Evolutionary conservation across 2,329 filamentous ascomycete genomes (phyloP), one percentile per base, ranked within the genome.

Genomic region (Aspergillus persii): DNA sequence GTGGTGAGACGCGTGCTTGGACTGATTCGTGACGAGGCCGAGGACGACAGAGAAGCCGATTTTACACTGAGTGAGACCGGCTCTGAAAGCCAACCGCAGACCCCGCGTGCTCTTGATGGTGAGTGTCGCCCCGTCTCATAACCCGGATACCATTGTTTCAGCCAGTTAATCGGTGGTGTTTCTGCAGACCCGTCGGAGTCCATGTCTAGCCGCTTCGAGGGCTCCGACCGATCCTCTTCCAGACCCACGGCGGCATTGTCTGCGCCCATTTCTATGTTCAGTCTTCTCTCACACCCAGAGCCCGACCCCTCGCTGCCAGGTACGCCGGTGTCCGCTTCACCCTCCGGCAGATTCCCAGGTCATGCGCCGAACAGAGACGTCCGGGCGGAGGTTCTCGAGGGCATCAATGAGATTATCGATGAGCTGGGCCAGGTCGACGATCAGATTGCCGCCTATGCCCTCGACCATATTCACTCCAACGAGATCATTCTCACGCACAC

Each of bases 401-500:
- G 93, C 47, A 97, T 99, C 69, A 88, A 92, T 69, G 95, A 99
- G 74, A 92, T 99, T 61, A 90, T 96, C 75, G 95, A 99, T 71
- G 95, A 99, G 77, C 88, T 99, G 58, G 89, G 90, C 65, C 90
- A 94, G 71, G 92, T 92, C 7, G 95, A 97, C 72, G 92, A 96
- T 70, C 92, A 96, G 76, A 96, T 99, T 68, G 91, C 94, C 2
- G 86, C 87, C 26, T 90, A 92, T 64, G 91, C 93, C 2, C 89
- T 96, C 63, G 91, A 96, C 51, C 91, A 97, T 75, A 96, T 99
- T 64, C 91, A 96, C 72, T 90, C 91, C 1, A 92, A 94, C 71
- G 94, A 99, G 75, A 89, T 93, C 67, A 91, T 99, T 63, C 85
- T 99, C 62, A 93, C 93, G 8, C 89, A 96, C 73, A 90, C 91